Percentiles rank a stretch among this genome's conserved stretches.
Conservation (phyloP, 257 asterid genomes). For the Fraxinus quadrangulata region DNA sequence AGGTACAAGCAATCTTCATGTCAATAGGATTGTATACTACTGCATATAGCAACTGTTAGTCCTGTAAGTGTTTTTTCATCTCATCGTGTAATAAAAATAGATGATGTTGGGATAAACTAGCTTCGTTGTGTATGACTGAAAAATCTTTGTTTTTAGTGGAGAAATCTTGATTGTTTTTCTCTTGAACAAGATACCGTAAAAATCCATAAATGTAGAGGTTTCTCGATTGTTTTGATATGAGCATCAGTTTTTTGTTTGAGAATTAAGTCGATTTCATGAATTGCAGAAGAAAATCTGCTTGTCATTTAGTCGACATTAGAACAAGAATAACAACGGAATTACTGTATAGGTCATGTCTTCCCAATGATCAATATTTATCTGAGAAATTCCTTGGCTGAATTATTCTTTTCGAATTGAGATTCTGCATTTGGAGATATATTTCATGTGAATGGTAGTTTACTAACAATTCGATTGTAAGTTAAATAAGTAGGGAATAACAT, state of each 20-base stretch:
- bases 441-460: neutral
- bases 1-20: constrained; percentile 75
- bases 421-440: neutral
- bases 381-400: neutral
- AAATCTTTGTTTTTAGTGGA: neutral
- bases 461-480: neutral
- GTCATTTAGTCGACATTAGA: neutral
- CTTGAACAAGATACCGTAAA: neutral
- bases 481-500: neutral
- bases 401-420: neutral
- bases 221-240: neutral
- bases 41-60: constrained; percentile 10
- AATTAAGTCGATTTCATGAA: neutral
- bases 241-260: neutral
- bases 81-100: constrained; percentile 15
- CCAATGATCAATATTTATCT: neutral
- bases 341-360: neutral
- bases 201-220: neutral
- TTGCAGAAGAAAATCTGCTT: neutral
- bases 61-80: constrained; percentile 36
- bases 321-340: neutral
- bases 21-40: constrained; percentile 43
- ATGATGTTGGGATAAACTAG: constrained; percentile 6
- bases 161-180: neutral
- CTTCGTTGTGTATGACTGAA: neutral